Evolutionary conservation across 306 rosid species (phyloP), one percentile per base, ranked within the genome.

Genomic region (Cucumis sativus): DNA sequence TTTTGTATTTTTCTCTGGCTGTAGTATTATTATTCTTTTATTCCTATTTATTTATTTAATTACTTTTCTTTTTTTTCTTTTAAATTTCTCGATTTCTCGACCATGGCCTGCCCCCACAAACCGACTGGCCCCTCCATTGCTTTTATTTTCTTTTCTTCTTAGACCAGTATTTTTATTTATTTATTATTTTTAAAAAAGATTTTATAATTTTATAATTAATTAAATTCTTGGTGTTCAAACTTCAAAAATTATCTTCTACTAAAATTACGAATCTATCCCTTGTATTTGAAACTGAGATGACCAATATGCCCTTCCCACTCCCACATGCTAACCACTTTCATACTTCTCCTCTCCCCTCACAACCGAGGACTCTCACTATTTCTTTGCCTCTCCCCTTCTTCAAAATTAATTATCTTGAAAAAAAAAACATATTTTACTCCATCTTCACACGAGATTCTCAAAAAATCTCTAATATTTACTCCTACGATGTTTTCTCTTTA

Each of bases 1-100:
- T 64, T 78, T 78, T 72, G 69, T 43, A 45, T 55, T 75, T 80
- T 83, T 77, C 81, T 70, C 84, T 84, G 80, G 77, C 83, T 60
- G 84, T 43, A 79, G 82, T 83, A 75, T 56, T 62, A n/a, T n/a
- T 58, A 78, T 51, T 51, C 6, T 5, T 15, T 15, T 13, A 79
- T 73, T 84, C 59, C 28, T 17, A n/a, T n/a, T 28, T 67, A 6
- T 21, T 35, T 59, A 4, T 39, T 30, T 47, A 33, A 3, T 7
- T 56, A 71, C 5, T 1, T 58, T 57, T 28, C 59, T 18, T 18
- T 21, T 10, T 0, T n/a, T 37, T 28, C 45, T 71, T 58, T 33
- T 76, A 67, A 18, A 67, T 88, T 81, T 80, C 83, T 82, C 79
- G 75, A 66, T 82, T 84, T 78, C 83, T 75, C 80, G 75, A 68